Evolutionary conservation across 2,329 filamentous ascomycete species (phyloP).

Genomic region (Botrytis sinoallii): DNA sequence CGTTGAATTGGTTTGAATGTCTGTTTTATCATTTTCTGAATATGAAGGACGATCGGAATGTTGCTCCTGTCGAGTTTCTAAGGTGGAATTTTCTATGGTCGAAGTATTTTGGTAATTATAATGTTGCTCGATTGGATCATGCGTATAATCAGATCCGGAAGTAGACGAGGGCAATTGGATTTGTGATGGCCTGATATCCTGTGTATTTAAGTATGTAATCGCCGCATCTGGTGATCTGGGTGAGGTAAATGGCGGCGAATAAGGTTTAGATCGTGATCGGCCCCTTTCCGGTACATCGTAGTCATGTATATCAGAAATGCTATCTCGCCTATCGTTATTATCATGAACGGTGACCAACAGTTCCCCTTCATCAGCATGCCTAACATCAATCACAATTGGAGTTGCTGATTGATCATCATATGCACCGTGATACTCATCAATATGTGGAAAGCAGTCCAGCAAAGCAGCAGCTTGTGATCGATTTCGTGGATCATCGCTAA

Average conservation of each 20-base stretch:
- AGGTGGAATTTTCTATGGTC: conserved; percentile 11
- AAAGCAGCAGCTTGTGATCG: conserved; percentile 72
- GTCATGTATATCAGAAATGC: not conserved
- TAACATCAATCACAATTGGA: conserved; percentile 35
- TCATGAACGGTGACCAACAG: conserved; percentile 17
- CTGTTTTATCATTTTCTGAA: conserved; percentile 3
- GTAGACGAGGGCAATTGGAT: conserved; percentile 22
- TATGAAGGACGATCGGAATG: not conserved
- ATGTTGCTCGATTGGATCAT: conserved; percentile 17
- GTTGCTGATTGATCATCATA: conserved; percentile 22
- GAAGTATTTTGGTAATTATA: conserved; percentile 10
- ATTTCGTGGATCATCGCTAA: conserved; percentile 69
- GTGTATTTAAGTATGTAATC: not conserved
- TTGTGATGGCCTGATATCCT: conserved; percentile 4
- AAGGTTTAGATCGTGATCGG: conserved; percentile 33
- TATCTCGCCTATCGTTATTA: not conserved
- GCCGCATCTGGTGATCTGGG: not conserved
- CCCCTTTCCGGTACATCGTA: conserved; percentile 34
- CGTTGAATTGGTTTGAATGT: not conserved
- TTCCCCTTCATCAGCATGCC: conserved; percentile 22
- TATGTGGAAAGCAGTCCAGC: conserved; percentile 63
- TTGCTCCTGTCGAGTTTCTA: conserved; percentile 16
- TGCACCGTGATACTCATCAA: conserved; percentile 25
- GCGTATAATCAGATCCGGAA: conserved; percentile 21
- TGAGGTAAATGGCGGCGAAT: conserved; percentile 19